These are phyloP conservation scores for Pluteus cervinus DNA, from an alignment of 768 basidiomycete genomes.

Conservation along the genomic window DNA sequence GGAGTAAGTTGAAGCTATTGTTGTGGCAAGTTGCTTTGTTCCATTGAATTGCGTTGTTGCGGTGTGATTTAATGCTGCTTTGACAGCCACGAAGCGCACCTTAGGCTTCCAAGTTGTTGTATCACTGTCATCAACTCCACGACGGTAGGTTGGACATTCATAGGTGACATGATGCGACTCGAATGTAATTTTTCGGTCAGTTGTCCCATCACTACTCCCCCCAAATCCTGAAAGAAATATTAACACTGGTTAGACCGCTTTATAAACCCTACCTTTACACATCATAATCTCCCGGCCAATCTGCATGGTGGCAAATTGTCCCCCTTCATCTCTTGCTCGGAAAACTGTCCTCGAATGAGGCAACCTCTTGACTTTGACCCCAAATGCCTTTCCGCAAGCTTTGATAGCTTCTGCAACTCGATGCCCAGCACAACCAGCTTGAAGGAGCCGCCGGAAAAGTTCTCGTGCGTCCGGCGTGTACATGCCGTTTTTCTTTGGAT, in stretches of 20 bases:
- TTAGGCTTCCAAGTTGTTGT: slow-evolving; percentile 11
- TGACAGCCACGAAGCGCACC: slow-evolving; percentile 12
- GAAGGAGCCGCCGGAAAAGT: slow-evolving; percentile 8
- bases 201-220: slow-evolving; percentile 19
- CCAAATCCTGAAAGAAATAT: slow-evolving; percentile 11
- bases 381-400: slow-evolving; percentile 8
- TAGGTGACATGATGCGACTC: slow-evolving; percentile 15
- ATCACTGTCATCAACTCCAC: slow-evolving; percentile 11
- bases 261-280: slow-evolving; percentile 4
- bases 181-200: slow-evolving; percentile 15
- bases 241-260: not conserved
- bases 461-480: slow-evolving; percentile 9
- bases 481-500: slow-evolving; percentile 2
- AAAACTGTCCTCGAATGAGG: slow-evolving; percentile 9
- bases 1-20: slow-evolving; percentile 13
- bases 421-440: slow-evolving; percentile 8
- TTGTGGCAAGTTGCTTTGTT: slow-evolving; percentile 9
- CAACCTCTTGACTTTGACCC: slow-evolving; percentile 8
- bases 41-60: slow-evolving; percentile 18
- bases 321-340: slow-evolving; percentile 9
- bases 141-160: slow-evolving; percentile 9
- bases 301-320: slow-evolving; percentile 8
- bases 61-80: slow-evolving; percentile 16
- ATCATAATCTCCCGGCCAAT: slow-evolving; percentile 7
- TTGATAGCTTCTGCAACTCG: slow-evolving; percentile 7